phyloP scores from a whole-genome alignment of 805 yeast genomes.

The Scheffersomyces coipomensis region DNA sequence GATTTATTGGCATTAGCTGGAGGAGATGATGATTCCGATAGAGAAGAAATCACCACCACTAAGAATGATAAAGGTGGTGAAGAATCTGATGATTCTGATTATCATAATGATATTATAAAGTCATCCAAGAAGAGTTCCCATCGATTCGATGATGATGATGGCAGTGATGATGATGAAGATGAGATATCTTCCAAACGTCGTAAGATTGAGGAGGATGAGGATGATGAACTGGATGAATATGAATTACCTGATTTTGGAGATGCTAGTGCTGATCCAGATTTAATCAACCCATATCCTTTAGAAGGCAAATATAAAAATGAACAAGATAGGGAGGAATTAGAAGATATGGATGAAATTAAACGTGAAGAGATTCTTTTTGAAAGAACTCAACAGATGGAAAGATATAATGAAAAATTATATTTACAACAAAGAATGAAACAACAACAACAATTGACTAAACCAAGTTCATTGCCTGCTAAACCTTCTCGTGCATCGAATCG shows the following conservation, averaged over 20 bases:
- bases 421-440: conserved; percentile 79
- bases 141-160: conserved; percentile 26
- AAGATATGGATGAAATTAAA: conserved; percentile 85
- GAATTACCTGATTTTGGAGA: conserved; percentile 24
- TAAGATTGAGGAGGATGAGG: conserved; percentile 27
- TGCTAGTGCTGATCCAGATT: conserved; percentile 24
- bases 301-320: conserved; percentile 90
- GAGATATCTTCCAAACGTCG: conserved; percentile 8
- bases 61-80: conserved; percentile 18
- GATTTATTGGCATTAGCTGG: conserved; percentile 96
- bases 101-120: conserved; percentile 1
- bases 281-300: conserved; percentile 80
- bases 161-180: conserved; percentile 7
- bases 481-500: conserved; percentile 41
- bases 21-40: conserved; percentile 22
- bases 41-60: conserved; percentile 22
- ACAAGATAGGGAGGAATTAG: conserved; percentile 60
- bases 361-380: conserved; percentile 91
- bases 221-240: conserved; percentile 26
- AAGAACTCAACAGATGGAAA: conserved; percentile 88
- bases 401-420: conserved; percentile 77
- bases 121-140: conserved; percentile 2
- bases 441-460: conserved; percentile 28
- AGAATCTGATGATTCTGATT: conserved; percentile 13
- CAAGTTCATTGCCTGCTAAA: conserved; percentile 10